Conservation (phyloP, 78 protist species). For the slime mould (Dictyostelium discoideum) region DNA sequence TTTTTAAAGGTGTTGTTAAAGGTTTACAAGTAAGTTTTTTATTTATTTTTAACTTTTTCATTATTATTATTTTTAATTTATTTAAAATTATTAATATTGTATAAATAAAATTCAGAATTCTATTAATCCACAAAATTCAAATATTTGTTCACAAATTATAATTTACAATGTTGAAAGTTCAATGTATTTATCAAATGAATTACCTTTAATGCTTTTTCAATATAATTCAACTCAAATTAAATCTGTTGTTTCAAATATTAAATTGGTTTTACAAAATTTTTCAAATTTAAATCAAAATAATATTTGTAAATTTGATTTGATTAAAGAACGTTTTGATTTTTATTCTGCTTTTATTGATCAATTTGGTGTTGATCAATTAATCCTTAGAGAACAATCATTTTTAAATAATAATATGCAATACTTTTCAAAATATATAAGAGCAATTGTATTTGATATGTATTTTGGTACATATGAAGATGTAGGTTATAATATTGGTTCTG, state of each 20-base stretch:
- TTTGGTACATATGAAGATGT: slow-evolving; percentile 15
- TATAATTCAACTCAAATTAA: neutral
- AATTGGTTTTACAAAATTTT: neutral
- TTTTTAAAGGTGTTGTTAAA: neutral
- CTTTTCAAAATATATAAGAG: neutral
- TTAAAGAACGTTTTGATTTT: neutral
- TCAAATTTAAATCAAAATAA: neutral
- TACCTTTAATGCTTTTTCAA: neutral
- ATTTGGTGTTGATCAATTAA: neutral
- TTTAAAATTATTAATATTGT: too few species aligned
- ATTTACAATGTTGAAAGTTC: neutral
- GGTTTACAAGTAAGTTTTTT: neutral
- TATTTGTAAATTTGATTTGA: neutral
- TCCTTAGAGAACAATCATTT: neutral
- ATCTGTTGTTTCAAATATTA: neutral
- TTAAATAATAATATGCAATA: neutral
- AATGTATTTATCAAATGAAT: neutral
- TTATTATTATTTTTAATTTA: too few species aligned
- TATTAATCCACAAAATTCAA: neutral
- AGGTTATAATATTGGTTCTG: neutral
- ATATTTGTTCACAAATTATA: neutral
- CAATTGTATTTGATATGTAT: neutral
- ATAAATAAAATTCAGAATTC: neutral
- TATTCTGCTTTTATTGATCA: neutral
- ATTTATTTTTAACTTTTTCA: too few species aligned